Percentiles rank a stretch among this genome's conserved stretches.
Conservation (phyloP, 2,329 filamentous ascomycete species). For the Aspergillus pseudotamarii region DNA sequence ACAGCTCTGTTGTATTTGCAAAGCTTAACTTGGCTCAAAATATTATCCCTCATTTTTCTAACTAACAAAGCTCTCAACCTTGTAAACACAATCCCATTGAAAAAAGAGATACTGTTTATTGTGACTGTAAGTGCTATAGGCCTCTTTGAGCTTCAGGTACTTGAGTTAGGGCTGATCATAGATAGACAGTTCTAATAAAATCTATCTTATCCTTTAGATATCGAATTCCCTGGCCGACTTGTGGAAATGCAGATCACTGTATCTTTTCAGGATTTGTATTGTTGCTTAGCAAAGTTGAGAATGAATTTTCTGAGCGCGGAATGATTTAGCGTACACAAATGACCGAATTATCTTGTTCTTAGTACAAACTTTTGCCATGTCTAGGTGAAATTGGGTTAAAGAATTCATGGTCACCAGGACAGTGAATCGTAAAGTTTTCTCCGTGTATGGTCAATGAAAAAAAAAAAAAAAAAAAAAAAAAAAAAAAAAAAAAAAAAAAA, state of each 20-base stretch:
- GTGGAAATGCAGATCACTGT: background rate
- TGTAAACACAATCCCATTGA: too few species aligned
- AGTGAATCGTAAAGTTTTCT: background rate
- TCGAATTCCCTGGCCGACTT: too few species aligned
- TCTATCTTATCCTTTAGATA: too few species aligned
- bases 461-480: too few species aligned
- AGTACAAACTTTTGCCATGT: background rate
- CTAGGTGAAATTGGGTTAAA: background rate
- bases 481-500: too few species aligned
- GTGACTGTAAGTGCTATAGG: too few species aligned
- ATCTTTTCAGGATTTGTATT: background rate
- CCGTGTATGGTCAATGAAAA: background rate
- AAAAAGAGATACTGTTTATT: too few species aligned
- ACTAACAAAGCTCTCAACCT: too few species aligned
- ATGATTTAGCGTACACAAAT: background rate
- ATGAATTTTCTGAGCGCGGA: background rate
- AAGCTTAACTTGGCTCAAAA: too few species aligned
- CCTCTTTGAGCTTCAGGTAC: background rate
- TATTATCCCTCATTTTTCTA: too few species aligned
- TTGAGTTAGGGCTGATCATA: background rate
- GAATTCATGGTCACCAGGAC: background rate
- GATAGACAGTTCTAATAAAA: background rate
- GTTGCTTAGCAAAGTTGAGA: background rate
- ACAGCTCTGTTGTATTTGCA: too few species aligned
- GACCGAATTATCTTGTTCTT: background rate